Evolutionary conservation across 2,329 filamentous ascomycete genomes (phyloP), one percentile per base, ranked within the genome.

Genomic region (Westerdykella sp.): DNA sequence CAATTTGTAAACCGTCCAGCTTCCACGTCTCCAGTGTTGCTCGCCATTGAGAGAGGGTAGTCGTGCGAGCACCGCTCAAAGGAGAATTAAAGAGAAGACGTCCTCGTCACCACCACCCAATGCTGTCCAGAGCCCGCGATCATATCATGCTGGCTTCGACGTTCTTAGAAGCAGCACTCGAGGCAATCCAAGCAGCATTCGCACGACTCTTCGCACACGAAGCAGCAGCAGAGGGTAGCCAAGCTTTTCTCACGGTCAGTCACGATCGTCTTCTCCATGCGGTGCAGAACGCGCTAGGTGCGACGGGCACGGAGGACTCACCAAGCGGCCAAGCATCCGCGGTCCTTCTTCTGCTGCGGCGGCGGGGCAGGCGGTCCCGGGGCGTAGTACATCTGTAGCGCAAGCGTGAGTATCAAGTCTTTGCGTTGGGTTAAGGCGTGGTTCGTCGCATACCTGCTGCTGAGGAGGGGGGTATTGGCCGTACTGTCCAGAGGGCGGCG

Each of bases 201-300:
- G 54, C 62, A 66, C 14, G 59, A 52, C 49, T 66, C 62, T 5
- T 57, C 61, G 40, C 62, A 65, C 21, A 65, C 46, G 56, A 57
- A 65, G 46, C 62, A 65, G 48, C 62, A 65, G 50, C 62, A 65
- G 37, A 65, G 45, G n/a, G 60, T 59, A 9, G 62, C 62, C 35
- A 66, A 37, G 55, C 62, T 40, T 13, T 5, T 21, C 23, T 38
- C 30, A 34, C 3, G 4, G 6, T 36, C 41, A 53, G 46, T 13
- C 10, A 4, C 30, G 6, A 21, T 21, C 7, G 12, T 32, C 4
- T 32, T 32, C 30, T 32, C 30, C 30, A 12, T 32, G 4, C 14
- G 7, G 14, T 14, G 4, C 30, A 32, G 7, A 5, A 13, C 30
- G 12, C 3, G 39, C 11, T 5, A 10, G 10, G 28, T 21, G 18